Conservation (phyloP, 202 grass and related monocot genomes). For the Brachypodium distachyon region DNA sequence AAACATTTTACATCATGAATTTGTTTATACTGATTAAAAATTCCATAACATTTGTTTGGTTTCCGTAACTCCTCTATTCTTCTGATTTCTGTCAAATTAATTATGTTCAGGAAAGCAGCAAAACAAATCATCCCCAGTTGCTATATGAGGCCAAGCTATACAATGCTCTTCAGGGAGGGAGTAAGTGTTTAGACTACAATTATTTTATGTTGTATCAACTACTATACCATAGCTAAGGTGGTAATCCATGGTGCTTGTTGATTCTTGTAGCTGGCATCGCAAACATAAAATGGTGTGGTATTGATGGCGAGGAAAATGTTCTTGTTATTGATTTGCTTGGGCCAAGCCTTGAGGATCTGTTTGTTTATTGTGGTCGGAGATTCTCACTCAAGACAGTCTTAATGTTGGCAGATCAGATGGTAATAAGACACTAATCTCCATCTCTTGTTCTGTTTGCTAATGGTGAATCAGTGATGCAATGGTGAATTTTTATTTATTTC, state of each 20-base stretch:
- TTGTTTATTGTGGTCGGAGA: slow-evolving; percentile 61
- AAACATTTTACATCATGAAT: not conserved
- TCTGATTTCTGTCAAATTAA: slow-evolving; percentile 7
- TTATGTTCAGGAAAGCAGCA: slow-evolving; percentile 55
- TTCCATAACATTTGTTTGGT: not conserved
- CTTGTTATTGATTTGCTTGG: slow-evolving; percentile 80
- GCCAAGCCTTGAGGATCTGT: slow-evolving; percentile 70
- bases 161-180: slow-evolving; percentile 60
- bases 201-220: not conserved
- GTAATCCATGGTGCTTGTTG: slow-evolving; percentile 10
- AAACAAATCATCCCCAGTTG: slow-evolving; percentile 60
- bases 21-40: not conserved
- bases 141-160: slow-evolving; percentile 75
- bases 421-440: slow-evolving; percentile 24
- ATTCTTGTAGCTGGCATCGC: slow-evolving; percentile 60
- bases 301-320: slow-evolving; percentile 67
- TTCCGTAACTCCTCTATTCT: not conserved
- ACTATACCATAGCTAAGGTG: not conserved
- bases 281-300: slow-evolving; percentile 76
- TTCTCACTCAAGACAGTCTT: slow-evolving; percentile 70
- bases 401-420: slow-evolving; percentile 76
- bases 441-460: not conserved
- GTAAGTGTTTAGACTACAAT: slow-evolving; percentile 28
- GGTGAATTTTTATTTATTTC: not conserved
- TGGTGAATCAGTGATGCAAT: not conserved